Conservation (phyloP, 345 rosid species). For the Eucalyptus globulus region DNA sequence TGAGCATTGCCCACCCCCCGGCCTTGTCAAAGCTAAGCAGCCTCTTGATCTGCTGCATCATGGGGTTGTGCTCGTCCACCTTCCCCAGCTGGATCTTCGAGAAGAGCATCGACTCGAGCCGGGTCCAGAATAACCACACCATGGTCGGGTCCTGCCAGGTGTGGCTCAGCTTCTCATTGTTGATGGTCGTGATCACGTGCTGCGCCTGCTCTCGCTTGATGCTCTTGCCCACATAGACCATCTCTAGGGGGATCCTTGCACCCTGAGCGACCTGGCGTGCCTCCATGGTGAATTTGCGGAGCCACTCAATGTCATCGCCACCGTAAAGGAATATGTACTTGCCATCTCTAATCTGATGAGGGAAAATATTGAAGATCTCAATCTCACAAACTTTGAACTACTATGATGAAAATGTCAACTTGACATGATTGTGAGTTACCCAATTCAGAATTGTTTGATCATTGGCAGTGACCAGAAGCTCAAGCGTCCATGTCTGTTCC, state of each 20-base stretch:
- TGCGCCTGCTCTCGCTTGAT: conserved; percentile 37
- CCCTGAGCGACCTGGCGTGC: conserved; percentile 40
- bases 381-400: background rate
- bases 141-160: conserved; percentile 45
- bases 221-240: conserved; percentile 77
- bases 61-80: conserved; percentile 46
- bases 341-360: conserved; percentile 41
- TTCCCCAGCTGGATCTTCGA: conserved; percentile 73
- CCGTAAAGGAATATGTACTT: conserved; percentile 83
- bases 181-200: conserved; percentile 19
- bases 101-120: conserved; percentile 77
- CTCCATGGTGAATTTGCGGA: conserved; percentile 39
- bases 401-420: background rate
- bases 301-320: conserved; percentile 74
- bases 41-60: conserved; percentile 72
- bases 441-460: conserved; percentile 53
- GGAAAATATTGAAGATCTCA: background rate
- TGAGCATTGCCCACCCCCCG: conserved; percentile 75
- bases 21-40: conserved; percentile 60
- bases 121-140: conserved; percentile 89
- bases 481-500: conserved; percentile 62
- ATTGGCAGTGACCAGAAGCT: conserved; percentile 55
- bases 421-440: conserved; percentile 21
- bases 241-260: conserved; percentile 48
- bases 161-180: conserved; percentile 39